Conservation (phyloP, 2,329 filamentous ascomycete genomes). For the Colletotrichum australisinense region DNA sequence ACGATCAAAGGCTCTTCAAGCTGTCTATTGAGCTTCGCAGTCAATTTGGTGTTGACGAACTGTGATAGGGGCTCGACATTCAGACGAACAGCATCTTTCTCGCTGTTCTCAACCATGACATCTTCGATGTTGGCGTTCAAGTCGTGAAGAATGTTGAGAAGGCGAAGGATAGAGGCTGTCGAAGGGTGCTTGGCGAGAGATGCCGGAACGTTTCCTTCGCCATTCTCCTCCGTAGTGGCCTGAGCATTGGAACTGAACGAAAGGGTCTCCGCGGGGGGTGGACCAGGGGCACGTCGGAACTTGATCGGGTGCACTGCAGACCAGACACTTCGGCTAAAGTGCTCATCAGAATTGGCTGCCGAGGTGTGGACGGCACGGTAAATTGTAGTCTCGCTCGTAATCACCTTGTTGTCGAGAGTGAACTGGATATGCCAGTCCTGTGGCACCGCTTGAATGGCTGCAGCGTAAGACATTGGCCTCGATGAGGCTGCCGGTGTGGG, state of each 20-base stretch:
- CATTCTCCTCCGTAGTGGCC: slow-evolving; percentile 64
- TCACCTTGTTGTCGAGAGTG: slow-evolving; percentile 83
- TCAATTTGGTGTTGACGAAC: slow-evolving; percentile 98
- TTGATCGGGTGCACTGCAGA: slow-evolving; percentile 91
- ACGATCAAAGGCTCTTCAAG: slow-evolving; percentile 97
- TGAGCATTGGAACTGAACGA: slow-evolving; percentile 64
- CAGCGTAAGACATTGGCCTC: slow-evolving; percentile 83
- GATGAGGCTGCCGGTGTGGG: slow-evolving; percentile 63
- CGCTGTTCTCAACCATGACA: slow-evolving; percentile 77
- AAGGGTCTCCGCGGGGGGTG: slow-evolving; percentile 78
- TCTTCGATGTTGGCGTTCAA: slow-evolving; percentile 95
- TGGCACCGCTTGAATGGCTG: slow-evolving; percentile 81
- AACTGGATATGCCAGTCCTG: slow-evolving; percentile 99
- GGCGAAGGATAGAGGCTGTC: slow-evolving; percentile 86
- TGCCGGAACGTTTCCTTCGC: slow-evolving; percentile 72
- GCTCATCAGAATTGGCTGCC: slow-evolving; percentile 66
- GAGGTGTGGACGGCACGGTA: slow-evolving; percentile 90
- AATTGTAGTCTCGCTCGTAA: slow-evolving; percentile 93
- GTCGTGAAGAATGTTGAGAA: slow-evolving; percentile 91
- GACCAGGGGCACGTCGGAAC: slow-evolving; percentile 87
- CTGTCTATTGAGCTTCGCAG: slow-evolving; percentile 96
- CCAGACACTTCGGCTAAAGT: slow-evolving; percentile 84
- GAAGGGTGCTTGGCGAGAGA: slow-evolving; percentile 86
- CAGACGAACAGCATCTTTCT: slow-evolving; percentile 73
- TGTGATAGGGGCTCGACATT: slow-evolving; percentile 88